Evolutionary conservation across 73 alveolate species (phyloP), one percentile per base, ranked within the genome.

Genomic region (Strombidium stylifer): DNA sequence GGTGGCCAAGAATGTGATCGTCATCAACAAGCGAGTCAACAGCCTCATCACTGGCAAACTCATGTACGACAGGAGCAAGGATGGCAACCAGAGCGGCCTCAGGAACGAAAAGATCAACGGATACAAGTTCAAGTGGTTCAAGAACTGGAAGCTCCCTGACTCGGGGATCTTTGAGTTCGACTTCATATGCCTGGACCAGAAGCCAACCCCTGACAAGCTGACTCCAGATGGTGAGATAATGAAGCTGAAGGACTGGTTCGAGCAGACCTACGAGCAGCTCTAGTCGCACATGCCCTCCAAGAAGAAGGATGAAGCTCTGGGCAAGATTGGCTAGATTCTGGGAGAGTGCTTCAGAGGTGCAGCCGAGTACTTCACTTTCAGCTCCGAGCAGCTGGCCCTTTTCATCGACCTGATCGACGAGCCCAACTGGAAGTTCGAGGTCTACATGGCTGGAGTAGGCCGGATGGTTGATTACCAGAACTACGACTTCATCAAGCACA

Each of bases 351-450:
- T 70, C 28, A 31, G 42, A 31, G 44, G 42, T 3, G 15, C 56
- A 35, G 39, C 80, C 2, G 87, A 74, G 30, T 64, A 18, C 41
- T 46, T 74, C 26, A 69, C 73, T 0, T 32, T 74, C 3, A 66
- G 73, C 1, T 59, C 55, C 10, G 73, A 62, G 49, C 73, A 62
- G 27, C 70, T 76, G 0, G 88, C 75, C 2, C 12, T 12, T 10
- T 18, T 76, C 1, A 55, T 76, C n/a, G 88, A 76, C 39, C 53
- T 76, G 26, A 28, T 76, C 3, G 88, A 76, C 45, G 88, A 74
- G 32, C 64, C 87, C 2, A 18, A 62, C 20, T 74, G 87, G 87
- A 74, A 74, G 49, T 45, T 68, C 0, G 79, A 61, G 31, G 51
- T 54, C 16, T 74, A 31, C 53, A 47, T 61, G 7, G 48, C 50